These are phyloP conservation scores for Ophiostoma quercus DNA, from an alignment of 2,329 filamentous ascomycete genomes.

Conservation along the genomic window DNA sequence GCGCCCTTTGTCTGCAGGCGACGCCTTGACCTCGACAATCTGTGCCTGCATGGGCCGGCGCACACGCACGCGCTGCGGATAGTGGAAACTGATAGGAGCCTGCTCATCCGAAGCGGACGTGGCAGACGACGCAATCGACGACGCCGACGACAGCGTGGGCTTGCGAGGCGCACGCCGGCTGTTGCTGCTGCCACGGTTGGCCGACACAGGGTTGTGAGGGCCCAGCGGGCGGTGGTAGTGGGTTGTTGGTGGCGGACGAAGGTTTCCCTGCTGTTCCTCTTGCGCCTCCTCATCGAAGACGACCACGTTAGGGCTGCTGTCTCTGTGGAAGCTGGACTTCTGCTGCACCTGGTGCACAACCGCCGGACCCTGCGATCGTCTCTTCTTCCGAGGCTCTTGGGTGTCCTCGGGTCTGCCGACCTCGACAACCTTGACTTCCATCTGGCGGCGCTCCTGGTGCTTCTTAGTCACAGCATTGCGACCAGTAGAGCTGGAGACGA, in stretches of 20 bases:
- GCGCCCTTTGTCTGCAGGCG: not conserved
- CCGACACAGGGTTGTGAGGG: not conserved
- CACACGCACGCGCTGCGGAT: conserved; percentile 31
- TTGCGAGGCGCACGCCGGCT: not conserved
- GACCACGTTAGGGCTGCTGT: not conserved
- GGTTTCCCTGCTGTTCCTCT: not conserved
- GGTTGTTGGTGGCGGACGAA: not conserved
- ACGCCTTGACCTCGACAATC: conserved; percentile 17
- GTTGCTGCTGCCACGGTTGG: not conserved
- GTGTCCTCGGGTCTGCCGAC: not conserved
- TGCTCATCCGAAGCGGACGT: not conserved
- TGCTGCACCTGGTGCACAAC: conserved; percentile 23
- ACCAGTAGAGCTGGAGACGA: not conserved
- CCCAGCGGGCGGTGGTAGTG: conserved; percentile 16
- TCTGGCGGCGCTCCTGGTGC: conserved; percentile 15
- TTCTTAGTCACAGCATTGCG: conserved; percentile 12
- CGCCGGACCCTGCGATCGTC: conserved; percentile 16
- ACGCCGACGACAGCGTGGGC: conserved; percentile 12
- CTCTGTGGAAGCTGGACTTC: not conserved
- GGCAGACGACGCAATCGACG: conserved; percentile 13
- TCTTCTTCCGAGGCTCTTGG: conserved; percentile 13
- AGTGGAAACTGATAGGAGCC: conserved; percentile 32
- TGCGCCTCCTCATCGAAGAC: not conserved
- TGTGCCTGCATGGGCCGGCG: conserved; percentile 19
- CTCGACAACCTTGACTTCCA: not conserved